Conservation (phyloP, 2,329 filamentous ascomycete genomes). For the Diaporthe humulicola region DNA sequence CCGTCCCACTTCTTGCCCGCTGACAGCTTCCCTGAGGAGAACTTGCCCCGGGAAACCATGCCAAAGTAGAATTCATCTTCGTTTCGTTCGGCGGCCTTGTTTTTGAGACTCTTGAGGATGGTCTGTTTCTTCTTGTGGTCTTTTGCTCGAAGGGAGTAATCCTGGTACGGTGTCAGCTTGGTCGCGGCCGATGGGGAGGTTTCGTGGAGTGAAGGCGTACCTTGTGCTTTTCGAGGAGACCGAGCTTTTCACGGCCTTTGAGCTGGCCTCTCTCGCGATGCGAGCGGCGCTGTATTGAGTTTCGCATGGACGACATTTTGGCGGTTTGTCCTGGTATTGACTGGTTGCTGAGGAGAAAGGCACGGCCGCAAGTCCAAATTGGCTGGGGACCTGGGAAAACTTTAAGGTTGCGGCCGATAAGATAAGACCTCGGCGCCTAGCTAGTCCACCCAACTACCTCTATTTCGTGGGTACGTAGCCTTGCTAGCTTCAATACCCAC, state of each 20-base stretch:
- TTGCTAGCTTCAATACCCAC: not conserved
- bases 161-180: conserved; percentile 52
- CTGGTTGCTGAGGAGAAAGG: not conserved
- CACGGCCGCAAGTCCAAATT: not conserved
- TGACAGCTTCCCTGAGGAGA: conserved; percentile 60
- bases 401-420: conserved; percentile 24
- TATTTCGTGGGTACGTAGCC: not conserved
- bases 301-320: conserved; percentile 70
- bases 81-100: conserved; percentile 75
- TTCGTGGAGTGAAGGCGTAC: conserved; percentile 53
- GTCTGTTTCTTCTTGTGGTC: conserved; percentile 77
- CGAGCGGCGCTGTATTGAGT: conserved; percentile 81
- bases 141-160: conserved; percentile 74
- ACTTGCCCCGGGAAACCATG: conserved; percentile 74
- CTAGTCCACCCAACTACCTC: not conserved
- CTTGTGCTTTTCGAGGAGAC: conserved; percentile 96
- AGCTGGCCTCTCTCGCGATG: conserved; percentile 94
- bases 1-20: conserved; percentile 67
- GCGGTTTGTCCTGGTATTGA: not conserved
- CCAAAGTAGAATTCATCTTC: conserved; percentile 82
- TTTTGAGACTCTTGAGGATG: conserved; percentile 69
- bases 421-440: not conserved
- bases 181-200: not conserved
- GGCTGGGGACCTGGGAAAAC: conserved; percentile 3
- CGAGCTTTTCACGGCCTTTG: conserved; percentile 84